Base-by-base conservation (phyloP, 2,329 filamentous ascomycete genomes). In the Penicillium sp. region DNA sequence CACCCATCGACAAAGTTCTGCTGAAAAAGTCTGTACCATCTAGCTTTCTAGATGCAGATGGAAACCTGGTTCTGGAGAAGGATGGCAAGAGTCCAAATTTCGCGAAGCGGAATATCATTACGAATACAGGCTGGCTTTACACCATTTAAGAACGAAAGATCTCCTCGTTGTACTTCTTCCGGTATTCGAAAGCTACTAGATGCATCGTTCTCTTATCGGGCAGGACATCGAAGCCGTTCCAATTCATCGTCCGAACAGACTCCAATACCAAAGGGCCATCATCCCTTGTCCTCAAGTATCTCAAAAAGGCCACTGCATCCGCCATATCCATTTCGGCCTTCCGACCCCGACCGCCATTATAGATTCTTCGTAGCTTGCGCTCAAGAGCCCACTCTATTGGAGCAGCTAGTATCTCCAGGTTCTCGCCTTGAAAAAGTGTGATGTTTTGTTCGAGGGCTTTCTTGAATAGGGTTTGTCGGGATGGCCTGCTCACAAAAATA, bases 321-420 rank as follows among this genome's bases (percentile, higher is more conserved):
- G 54, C 58, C 44, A 72, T 61, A 57, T 74, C 72, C 5, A 63
- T 57, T n/a, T 61, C 64, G 9, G 60, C 57, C 51, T 71, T 72
- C 3, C 63, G 50, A 14, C 63, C 61, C 7, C 62, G 60, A 6
- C 60, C 52, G 4, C 57, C 61, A 21, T 59, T 54, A 53, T 72
- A 64, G 44, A 74, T 70, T 35, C 72, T 58, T 39, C 72, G 60
- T 29, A 75, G 48, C 44, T 75, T 75, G n/a, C 69, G 63, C 53
- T 75, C 71, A 5, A 75, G 59, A 1, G 70, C 69, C 72, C 72
- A 74, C 51, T 75, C 67, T 19, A 74, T 59, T n/a, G 72, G 71
- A 5, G 65, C 69, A 3, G 72, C 72, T 14, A 73, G 64, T 27
- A 73, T 58, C 26, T 64, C 57, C 5, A 75, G 53, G 44, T 71